A percentile compares a stretch with the other conserved stretches of the same genome.
Conservation (phyloP, 1,139 yeast genomes). For the Zhuliangozyma blackwelliae region DNA sequence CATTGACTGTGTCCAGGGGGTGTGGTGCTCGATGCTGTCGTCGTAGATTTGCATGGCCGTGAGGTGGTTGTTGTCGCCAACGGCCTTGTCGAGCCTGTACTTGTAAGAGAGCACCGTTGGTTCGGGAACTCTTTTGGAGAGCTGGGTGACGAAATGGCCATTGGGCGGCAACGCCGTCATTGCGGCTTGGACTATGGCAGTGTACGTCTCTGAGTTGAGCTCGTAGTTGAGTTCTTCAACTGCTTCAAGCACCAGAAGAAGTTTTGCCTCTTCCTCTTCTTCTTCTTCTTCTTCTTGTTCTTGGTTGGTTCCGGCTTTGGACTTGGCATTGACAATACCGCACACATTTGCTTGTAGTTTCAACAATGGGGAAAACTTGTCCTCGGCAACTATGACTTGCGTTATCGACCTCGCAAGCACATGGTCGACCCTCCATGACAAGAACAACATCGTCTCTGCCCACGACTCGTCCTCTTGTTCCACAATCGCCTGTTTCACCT, state of each 20-base stretch:
- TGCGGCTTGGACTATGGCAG: conserved; percentile 17
- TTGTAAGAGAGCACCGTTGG: conserved; percentile 15
- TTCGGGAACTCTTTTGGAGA: conserved; percentile 13
- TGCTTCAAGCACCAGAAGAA: conserved; percentile 1
- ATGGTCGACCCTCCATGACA: conserved; percentile 12
- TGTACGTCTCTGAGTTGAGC: conserved; percentile 10
- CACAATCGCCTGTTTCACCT: conserved; percentile 16
- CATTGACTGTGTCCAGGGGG: conserved; percentile 27
- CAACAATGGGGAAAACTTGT: conserved; percentile 18
- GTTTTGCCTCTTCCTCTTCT: background rate
- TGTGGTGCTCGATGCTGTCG: conserved; percentile 22
- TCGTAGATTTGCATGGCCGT: conserved; percentile 30
- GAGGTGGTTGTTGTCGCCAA: conserved; percentile 15
- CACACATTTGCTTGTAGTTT: conserved; percentile 19
- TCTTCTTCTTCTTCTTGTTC: no score
- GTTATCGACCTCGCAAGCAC: conserved; percentile 11
- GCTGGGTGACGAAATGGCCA: conserved; percentile 15
- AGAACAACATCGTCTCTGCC: conserved; percentile 15
- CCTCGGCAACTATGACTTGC: conserved; percentile 17
- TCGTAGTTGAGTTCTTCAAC: background rate
- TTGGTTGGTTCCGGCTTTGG: no score
- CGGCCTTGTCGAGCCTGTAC: conserved; percentile 27
- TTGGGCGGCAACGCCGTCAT: conserved; percentile 17
- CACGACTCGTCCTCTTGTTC: conserved; percentile 23
- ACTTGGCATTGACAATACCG: background rate